These are phyloP conservation scores for Leccinum subrobustum DNA, from an alignment of 1,284 basidiomycete species.

Conservation along the genomic window DNA sequence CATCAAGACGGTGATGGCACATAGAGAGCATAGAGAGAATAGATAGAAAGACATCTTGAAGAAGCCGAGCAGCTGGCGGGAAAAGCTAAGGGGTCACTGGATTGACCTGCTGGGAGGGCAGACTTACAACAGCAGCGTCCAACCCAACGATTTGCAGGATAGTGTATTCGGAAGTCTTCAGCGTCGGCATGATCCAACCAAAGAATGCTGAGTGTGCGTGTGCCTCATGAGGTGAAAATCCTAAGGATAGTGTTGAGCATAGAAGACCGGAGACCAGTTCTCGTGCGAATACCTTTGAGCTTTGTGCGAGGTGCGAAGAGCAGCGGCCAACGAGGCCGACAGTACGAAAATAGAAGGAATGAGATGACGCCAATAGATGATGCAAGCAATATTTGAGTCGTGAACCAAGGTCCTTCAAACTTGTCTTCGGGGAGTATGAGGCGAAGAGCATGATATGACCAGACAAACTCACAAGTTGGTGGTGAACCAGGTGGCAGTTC, in stretches of 20 bases:
- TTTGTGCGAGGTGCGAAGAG: conserved; percentile 92
- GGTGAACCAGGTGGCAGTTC: conserved; percentile 56
- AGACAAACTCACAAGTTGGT: conserved; percentile 47
- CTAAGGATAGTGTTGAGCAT: conserved; percentile 38
- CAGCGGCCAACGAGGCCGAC: conserved; percentile 84
- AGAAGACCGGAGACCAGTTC: not conserved
- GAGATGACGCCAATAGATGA: conserved; percentile 74
- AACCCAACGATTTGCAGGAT: conserved; percentile 96
- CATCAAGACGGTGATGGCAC: conserved; percentile 81
- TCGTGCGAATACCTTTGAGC: conserved; percentile 68
- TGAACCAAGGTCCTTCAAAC: conserved; percentile 91
- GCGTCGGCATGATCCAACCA: conserved; percentile 93
- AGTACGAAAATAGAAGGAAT: conserved; percentile 87
- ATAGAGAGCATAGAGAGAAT: conserved; percentile 82
- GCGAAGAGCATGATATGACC: not conserved
- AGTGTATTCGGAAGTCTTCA: conserved; percentile 87
- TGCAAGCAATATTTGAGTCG: conserved; percentile 85
- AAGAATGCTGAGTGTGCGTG: conserved; percentile 85
- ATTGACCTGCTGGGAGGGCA: conserved; percentile 1
- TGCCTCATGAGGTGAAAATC: conserved; percentile 87
- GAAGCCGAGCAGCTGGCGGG: conserved; percentile 81
- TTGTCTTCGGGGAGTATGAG: conserved; percentile 43
- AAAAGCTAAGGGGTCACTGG: not conserved
- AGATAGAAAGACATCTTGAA: conserved; percentile 94
- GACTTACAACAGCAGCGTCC: conserved; percentile 86